Evolutionary conservation across 805 yeast genomes (phyloP).

Genomic region (Wickerhamomyces bovis): DNA sequence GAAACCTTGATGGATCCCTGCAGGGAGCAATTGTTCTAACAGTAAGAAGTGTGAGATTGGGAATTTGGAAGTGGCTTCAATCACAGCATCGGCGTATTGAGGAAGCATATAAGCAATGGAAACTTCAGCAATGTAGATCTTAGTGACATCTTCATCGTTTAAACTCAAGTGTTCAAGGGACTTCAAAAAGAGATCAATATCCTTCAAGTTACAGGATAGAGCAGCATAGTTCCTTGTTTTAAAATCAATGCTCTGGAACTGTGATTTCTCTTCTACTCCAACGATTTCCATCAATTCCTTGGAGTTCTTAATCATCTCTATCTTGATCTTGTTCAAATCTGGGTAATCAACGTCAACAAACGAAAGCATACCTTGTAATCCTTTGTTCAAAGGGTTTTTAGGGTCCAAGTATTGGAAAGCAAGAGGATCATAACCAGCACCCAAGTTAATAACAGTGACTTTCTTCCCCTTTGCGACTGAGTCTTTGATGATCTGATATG

Average conservation of each 20-base stretch:
- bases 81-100: conserved; percentile 55
- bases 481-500: conserved; percentile 39
- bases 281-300: conserved; percentile 41
- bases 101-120: conserved; percentile 77
- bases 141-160: conserved; percentile 29
- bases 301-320: conserved; percentile 42
- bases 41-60: conserved; percentile 54
- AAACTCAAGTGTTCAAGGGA: conserved; percentile 15
- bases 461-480: conserved; percentile 19
- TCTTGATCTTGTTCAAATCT: conserved; percentile 54
- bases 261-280: conserved; percentile 24
- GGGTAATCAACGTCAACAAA: conserved; percentile 76
- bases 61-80: conserved; percentile 37
- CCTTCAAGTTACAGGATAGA: conserved; percentile 62
- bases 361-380: conserved; percentile 28
- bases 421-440: conserved; percentile 71
- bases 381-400: conserved; percentile 23
- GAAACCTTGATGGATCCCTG: conserved; percentile 58
- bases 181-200: conserved; percentile 31
- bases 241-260: conserved; percentile 24
- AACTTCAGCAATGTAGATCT: conserved; percentile 73
- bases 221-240: conserved; percentile 45
- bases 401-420: conserved; percentile 45
- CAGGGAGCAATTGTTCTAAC: conserved; percentile 68
- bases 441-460: conserved; percentile 55